phyloP scores from a whole-genome alignment of 345 rosid genomes.

The Pelargonium nanum region DNA sequence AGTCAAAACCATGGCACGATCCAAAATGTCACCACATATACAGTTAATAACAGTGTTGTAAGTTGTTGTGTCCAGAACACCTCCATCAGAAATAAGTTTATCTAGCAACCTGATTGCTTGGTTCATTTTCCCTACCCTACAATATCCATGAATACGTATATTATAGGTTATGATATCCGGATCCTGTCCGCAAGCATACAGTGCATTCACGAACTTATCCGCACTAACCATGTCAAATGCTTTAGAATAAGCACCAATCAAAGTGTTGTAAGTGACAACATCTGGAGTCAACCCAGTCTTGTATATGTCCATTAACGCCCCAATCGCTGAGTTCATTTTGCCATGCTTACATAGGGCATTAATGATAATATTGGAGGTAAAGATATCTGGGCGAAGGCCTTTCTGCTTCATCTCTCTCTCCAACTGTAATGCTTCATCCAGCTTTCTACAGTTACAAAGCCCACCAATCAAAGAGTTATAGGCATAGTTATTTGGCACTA shows the following conservation, averaged over 20 bases:
- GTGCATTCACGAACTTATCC: constrained; percentile 29
- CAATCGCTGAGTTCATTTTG: constrained; percentile 39
- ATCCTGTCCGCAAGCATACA: constrained; percentile 39
- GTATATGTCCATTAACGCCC: constrained; percentile 34
- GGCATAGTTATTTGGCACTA: constrained; percentile 51
- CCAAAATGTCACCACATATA: constrained; percentile 39
- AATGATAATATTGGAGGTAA: constrained; percentile 52
- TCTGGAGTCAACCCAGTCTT: constrained; percentile 43
- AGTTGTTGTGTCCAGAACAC: constrained; percentile 53
- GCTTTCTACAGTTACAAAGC: constrained; percentile 42
- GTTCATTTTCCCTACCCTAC: constrained; percentile 30
- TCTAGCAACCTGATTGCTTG: constrained; percentile 43
- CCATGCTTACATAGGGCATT: constrained; percentile 52
- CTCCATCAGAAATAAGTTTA: constrained; percentile 45
- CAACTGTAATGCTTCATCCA: constrained; percentile 43
- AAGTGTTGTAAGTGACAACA: constrained; percentile 59
- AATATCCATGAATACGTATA: constrained; percentile 42
- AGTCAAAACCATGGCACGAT: constrained; percentile 47
- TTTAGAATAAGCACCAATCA: constrained; percentile 52
- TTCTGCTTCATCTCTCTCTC: constrained; percentile 45
- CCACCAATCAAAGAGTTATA: constrained; percentile 59
- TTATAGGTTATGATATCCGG: constrained; percentile 66
- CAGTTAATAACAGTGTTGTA: constrained; percentile 59
- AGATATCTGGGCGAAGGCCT: constrained; percentile 51
- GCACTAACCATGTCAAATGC: constrained; percentile 41